phyloP scores from a whole-genome alignment of 768 basidiomycete genomes.

The Lactarius akahatsu region DNA sequence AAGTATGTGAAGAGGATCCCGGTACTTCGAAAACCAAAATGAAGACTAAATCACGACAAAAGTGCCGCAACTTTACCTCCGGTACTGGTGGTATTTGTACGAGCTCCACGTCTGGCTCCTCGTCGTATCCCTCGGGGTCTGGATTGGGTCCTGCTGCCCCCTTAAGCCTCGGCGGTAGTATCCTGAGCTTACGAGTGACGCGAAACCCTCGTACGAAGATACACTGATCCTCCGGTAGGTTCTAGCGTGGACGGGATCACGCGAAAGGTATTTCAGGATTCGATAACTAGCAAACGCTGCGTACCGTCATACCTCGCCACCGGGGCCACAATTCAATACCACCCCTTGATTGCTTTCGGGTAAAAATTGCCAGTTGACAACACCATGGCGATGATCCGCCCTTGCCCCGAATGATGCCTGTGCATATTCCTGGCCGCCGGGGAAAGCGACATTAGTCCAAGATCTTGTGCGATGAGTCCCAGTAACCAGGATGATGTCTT shows the following conservation, averaged over 20 bases:
- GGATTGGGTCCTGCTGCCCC: background rate
- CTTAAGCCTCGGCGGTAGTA: background rate
- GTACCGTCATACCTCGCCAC: background rate
- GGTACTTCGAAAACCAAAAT: background rate
- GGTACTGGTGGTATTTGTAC: background rate
- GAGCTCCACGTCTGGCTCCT: background rate
- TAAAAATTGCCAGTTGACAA: background rate
- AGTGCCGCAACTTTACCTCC: background rate
- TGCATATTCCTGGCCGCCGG: background rate
- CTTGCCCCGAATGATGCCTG: background rate
- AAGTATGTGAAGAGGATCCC: background rate
- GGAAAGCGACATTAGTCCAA: conserved; percentile 1
- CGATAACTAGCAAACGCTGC: background rate
- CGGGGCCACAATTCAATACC: background rate
- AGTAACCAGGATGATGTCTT: conserved; percentile 2
- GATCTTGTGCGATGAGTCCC: conserved; percentile 8
- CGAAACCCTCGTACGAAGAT: background rate
- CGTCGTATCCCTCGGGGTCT: background rate
- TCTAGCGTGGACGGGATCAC: background rate
- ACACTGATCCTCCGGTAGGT: background rate
- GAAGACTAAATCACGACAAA: background rate
- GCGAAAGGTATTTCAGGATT: background rate
- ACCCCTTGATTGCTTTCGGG: background rate
- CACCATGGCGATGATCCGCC: background rate
- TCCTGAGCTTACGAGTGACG: background rate